Base-by-base conservation (phyloP, 2,329 filamentous ascomycete species). In the Nothomitra cinnamomea region DNA sequence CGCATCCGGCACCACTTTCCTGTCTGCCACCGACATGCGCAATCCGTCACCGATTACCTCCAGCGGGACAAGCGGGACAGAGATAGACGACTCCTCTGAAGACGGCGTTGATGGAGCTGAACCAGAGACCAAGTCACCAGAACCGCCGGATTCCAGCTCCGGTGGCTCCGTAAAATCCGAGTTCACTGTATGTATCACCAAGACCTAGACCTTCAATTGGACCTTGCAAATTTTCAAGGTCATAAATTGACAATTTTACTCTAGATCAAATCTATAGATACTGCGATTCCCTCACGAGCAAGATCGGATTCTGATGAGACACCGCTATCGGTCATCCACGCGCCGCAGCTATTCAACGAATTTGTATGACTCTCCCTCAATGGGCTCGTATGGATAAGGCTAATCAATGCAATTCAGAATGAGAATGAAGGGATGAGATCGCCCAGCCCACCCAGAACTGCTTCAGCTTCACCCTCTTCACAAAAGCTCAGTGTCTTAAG, bases 241-340 rank as follows among this genome's bases (percentile, higher is more conserved):
- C 24, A 17, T 8, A 28, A 21, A 15, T 51, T 19, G 41, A 17
- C 19, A n/a, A 35, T 17, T 32, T 17, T 3, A 17, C 3, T 8
- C 13, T 36, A 54, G 53, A 41, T 51, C 13, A 43, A 42, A 22
- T 15, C 19, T 8, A 53, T 54, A 21, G 67, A 75, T 57, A 77
- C 72, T 6, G 60, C 65, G 28, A 59, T 72, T 17, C 62, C 68
- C 10, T 57, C 60, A 47, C 63, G 65, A 52, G 57, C 63, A 25
- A 65, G 68, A 61, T 82, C 65, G 70, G 80, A 63, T 53, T 76
- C 76, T 22, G 81, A 80, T 57, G 87, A 94, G 59, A 87, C 89
- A 59, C 83, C 87, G 22, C 77, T 87, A 53, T 95, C 89, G 1
- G 89, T 94, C 53, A 95, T 95, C 60, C 89, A 95, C 72, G 87